Evolutionary conservation across 2,329 filamentous ascomycete genomes (phyloP).

Genomic region (Seiridium unicorne): DNA sequence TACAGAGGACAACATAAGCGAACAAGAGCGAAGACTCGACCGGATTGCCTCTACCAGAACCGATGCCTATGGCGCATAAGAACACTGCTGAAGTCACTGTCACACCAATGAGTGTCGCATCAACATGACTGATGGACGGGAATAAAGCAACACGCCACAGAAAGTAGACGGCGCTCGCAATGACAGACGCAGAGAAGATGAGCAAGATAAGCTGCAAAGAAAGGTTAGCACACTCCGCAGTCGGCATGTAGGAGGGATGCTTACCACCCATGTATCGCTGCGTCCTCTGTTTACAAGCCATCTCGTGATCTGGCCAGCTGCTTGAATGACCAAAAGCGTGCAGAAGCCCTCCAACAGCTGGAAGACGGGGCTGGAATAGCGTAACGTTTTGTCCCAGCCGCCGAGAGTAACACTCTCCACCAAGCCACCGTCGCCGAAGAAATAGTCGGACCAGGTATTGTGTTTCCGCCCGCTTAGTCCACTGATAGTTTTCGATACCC

Average conservation of each 20-base stretch:
- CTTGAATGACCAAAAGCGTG: constrained; percentile 92
- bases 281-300: constrained; percentile 92
- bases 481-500: constrained; percentile 78
- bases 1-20: constrained; percentile 95
- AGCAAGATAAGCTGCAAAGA: constrained; percentile 74
- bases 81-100: constrained; percentile 92
- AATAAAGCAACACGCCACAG: constrained; percentile 94
- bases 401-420: constrained; percentile 79
- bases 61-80: constrained; percentile 89
- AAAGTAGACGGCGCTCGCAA: constrained; percentile 93
- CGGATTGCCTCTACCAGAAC: constrained; percentile 88
- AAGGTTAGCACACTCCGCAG: constrained; percentile 25
- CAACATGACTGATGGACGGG: constrained; percentile 87
- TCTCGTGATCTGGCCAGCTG: constrained; percentile 87
- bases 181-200: constrained; percentile 83
- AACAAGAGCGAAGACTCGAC: constrained; percentile 95
- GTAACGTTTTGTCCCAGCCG: constrained; percentile 82
- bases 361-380: constrained; percentile 91
- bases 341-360: constrained; percentile 96
- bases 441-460: constrained; percentile 75
- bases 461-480: constrained; percentile 60
- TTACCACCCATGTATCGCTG: constrained; percentile 94
- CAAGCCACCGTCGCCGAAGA: constrained; percentile 83
- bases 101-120: constrained; percentile 88
- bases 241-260: constrained; percentile 27